phyloP scores from a whole-genome alignment of 1,284 basidiomycete species.

The Tilletia caries region DNA sequence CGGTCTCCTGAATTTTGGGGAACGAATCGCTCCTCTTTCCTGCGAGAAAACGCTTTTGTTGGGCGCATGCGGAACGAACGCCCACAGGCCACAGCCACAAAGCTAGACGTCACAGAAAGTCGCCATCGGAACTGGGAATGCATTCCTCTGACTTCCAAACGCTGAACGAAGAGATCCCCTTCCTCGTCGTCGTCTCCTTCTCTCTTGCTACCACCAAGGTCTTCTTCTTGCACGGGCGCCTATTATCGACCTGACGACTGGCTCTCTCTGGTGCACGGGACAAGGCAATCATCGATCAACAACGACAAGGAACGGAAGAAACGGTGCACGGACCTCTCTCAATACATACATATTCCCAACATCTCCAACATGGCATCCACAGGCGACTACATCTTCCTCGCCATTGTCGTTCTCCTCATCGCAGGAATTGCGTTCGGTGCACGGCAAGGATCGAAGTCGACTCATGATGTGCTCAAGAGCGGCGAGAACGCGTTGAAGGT shows the following conservation, averaged over 20 bases:
- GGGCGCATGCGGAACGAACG: no score
- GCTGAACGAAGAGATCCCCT: not conserved
- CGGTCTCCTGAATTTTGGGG: no score
- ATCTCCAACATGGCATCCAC: slow-evolving; percentile 5
- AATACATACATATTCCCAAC: not conserved
- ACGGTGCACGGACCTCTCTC: not conserved
- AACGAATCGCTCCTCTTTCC: no score
- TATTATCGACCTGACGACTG: not conserved
- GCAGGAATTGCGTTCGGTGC: slow-evolving; percentile 22
- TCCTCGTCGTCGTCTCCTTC: not conserved
- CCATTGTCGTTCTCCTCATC: slow-evolving; percentile 10
- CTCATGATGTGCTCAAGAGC: slow-evolving; percentile 6
- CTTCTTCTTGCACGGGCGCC: not conserved
- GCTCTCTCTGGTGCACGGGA: no score
- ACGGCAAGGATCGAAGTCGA: slow-evolving; percentile 2
- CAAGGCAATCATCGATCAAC: no score
- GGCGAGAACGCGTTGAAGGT: slow-evolving; percentile 2
- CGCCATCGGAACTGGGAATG: no score
- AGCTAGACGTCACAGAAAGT: no score
- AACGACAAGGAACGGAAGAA: no score
- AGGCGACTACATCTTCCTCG: slow-evolving; percentile 12
- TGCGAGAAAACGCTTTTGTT: no score
- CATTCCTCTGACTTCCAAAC: no score
- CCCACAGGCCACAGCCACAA: no score
- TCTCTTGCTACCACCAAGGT: not conserved